Conservation (phyloP, 768 basidiomycete species). For the Polyporus arcularius region DNA sequence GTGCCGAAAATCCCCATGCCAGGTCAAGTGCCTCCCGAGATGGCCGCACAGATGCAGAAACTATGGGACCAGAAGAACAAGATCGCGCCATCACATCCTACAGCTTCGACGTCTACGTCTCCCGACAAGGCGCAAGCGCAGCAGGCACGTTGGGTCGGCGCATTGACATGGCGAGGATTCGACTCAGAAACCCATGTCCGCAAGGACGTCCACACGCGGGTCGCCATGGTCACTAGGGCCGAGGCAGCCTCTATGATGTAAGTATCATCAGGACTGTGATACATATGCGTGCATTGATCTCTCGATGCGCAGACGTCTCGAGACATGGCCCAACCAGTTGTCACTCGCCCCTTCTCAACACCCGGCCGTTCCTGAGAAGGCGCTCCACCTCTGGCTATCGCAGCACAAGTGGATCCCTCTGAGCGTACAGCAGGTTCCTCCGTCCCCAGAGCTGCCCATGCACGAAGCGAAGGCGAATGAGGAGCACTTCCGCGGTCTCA, state of each 20-base stretch:
- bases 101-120: conserved; percentile 5
- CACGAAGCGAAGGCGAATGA: conserved; percentile 39
- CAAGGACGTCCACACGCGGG: conserved; percentile 48
- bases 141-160: conserved; percentile 42
- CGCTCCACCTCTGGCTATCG: conserved; percentile 50
- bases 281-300: background rate
- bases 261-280: background rate
- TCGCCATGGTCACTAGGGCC: conserved; percentile 29
- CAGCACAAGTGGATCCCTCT: conserved; percentile 38
- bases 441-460: conserved; percentile 29
- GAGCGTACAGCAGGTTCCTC: conserved; percentile 38
- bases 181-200: conserved; percentile 33
- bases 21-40: conserved; percentile 17
- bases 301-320: conserved; percentile 42
- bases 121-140: conserved; percentile 2
- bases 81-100: conserved; percentile 21
- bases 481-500: conserved; percentile 41
- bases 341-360: conserved; percentile 43
- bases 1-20: background rate
- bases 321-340: conserved; percentile 55
- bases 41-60: conserved; percentile 49
- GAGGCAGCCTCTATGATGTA: background rate
- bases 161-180: conserved; percentile 46
- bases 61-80: conserved; percentile 46
- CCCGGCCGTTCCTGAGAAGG: conserved; percentile 38